These are phyloP conservation scores for Exophiala viscosa DNA, from an alignment of 2,329 filamentous ascomycete genomes.

Conservation along the genomic window DNA sequence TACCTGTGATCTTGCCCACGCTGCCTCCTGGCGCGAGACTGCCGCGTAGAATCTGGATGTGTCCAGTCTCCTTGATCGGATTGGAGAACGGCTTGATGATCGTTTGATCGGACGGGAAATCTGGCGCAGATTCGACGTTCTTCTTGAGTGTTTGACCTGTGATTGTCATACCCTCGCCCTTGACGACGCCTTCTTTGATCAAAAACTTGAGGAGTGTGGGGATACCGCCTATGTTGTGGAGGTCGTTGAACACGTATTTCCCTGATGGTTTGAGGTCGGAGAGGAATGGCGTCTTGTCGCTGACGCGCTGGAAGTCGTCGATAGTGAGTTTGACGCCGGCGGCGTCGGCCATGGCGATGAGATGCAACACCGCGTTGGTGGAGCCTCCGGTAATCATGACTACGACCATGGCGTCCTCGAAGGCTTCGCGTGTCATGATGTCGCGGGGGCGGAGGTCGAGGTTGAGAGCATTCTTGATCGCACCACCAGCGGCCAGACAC, in stretches of 20 bases:
- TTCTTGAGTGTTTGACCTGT: slow-evolving; percentile 58
- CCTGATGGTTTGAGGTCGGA: slow-evolving; percentile 78
- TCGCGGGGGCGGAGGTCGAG: slow-evolving; percentile 75
- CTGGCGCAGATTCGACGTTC: slow-evolving; percentile 56
- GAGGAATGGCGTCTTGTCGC: slow-evolving; percentile 73
- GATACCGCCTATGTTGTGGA: slow-evolving; percentile 56
- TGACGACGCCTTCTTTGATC: slow-evolving; percentile 56
- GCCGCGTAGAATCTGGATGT: slow-evolving; percentile 69
- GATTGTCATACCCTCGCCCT: slow-evolving; percentile 59
- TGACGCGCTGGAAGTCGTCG: slow-evolving; percentile 81
- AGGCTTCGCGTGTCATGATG: slow-evolving; percentile 74
- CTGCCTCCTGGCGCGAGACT: slow-evolving; percentile 65
- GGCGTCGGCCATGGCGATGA: slow-evolving; percentile 78
- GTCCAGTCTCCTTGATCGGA: slow-evolving; percentile 67
- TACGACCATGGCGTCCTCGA: slow-evolving; percentile 80
- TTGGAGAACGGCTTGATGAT: slow-evolving; percentile 65
- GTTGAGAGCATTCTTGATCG: slow-evolving; percentile 69
- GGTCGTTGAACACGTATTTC: slow-evolving; percentile 60
- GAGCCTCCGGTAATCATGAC: slow-evolving; percentile 79
- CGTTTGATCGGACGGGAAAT: slow-evolving; percentile 65
- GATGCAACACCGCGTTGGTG: slow-evolving; percentile 79
- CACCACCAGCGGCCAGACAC: slow-evolving; percentile 67
- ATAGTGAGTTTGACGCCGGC: slow-evolving; percentile 78
- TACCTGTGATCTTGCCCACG: slow-evolving; percentile 74
- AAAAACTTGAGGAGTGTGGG: slow-evolving; percentile 57